phyloP scores from a whole-genome alignment of 1,139 yeast genomes.

The Kodamaea ohmeri region DNA sequence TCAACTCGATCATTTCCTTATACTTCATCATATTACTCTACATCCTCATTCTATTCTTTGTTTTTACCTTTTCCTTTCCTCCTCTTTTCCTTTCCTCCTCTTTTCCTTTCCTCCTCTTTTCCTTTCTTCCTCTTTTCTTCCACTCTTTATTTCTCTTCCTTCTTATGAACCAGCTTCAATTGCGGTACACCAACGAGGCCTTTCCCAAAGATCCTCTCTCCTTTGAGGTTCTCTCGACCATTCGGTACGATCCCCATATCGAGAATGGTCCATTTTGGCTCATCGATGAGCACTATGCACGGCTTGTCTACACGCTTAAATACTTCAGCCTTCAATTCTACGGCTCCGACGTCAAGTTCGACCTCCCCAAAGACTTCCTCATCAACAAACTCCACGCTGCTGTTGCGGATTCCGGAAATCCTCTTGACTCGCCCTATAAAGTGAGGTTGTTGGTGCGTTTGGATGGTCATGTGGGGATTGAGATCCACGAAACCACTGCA shows the following conservation, averaged over 20 bases:
- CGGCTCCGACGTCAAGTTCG: conserved; percentile 13
- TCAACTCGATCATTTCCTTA: too few species aligned
- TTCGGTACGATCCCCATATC: conserved; percentile 67
- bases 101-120: neutral
- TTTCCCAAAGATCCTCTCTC: conserved; percentile 24
- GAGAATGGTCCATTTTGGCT: conserved; percentile 49
- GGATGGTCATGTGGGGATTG: conserved; percentile 51
- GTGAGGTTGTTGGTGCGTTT: conserved; percentile 53
- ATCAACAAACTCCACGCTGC: conserved; percentile 45
- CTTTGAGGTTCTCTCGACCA: conserved; percentile 62
- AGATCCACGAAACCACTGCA: conserved; percentile 41
- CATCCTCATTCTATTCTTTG: too few species aligned
- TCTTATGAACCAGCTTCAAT: conserved; percentile 9
- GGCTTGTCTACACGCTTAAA: conserved; percentile 52
- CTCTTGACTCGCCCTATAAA: conserved; percentile 47
- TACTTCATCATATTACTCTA: too few species aligned
- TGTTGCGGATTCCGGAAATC: conserved; percentile 26
- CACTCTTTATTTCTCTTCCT: neutral
- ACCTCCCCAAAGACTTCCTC: conserved; percentile 43
- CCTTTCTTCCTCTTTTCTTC: neutral
- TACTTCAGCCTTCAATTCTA: conserved; percentile 45
- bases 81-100: too few species aligned
- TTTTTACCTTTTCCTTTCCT: too few species aligned
- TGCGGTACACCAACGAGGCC: conserved; percentile 19
- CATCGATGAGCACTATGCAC: conserved; percentile 58